A percentile compares a stretch with the other conserved stretches of the same genome.
These are phyloP conservation scores for Phytophthora fragariae DNA, from an alignment of 352 stramenopile genomes.

Conservation along the genomic window DNA sequence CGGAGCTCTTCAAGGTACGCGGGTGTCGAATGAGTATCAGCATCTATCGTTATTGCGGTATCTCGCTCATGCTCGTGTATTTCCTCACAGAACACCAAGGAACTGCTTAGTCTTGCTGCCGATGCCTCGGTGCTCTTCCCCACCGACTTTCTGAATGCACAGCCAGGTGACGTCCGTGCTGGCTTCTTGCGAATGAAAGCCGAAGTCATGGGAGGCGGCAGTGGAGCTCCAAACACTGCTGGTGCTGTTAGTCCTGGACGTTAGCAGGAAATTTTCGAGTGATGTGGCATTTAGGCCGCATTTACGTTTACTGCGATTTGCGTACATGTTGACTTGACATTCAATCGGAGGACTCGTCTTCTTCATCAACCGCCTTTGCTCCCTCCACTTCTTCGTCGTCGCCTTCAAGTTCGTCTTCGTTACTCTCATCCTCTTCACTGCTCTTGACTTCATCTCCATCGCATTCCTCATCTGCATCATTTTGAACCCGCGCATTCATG, in stretches of 20 bases:
- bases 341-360: conserved; percentile 30
- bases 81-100: conserved; percentile 68
- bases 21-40: background rate
- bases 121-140: conserved; percentile 82
- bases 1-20: conserved; percentile 76
- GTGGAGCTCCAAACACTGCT: background rate
- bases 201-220: conserved; percentile 46
- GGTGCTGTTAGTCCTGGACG: background rate
- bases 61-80: conserved; percentile 14
- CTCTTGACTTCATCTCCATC: conserved; percentile 16
- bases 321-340: conserved; percentile 28
- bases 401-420: conserved; percentile 7
- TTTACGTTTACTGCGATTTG: conserved; percentile 2
- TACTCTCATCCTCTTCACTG: conserved; percentile 11
- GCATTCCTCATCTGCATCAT: background rate
- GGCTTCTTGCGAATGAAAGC: conserved; percentile 69
- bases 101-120: conserved; percentile 86
- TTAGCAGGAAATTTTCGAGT: conserved; percentile 15
- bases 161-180: conserved; percentile 60
- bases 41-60: conserved; percentile 1
- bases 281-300: background rate
- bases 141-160: conserved; percentile 79
- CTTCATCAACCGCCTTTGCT: conserved; percentile 1
- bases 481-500: conserved; percentile 17
- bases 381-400: conserved; percentile 11